A percentile compares a stretch with the other conserved stretches of the same genome.
These are phyloP conservation scores for Solanum appendiculatum DNA, from an alignment of 257 asterid species.

Conservation along the genomic window DNA sequence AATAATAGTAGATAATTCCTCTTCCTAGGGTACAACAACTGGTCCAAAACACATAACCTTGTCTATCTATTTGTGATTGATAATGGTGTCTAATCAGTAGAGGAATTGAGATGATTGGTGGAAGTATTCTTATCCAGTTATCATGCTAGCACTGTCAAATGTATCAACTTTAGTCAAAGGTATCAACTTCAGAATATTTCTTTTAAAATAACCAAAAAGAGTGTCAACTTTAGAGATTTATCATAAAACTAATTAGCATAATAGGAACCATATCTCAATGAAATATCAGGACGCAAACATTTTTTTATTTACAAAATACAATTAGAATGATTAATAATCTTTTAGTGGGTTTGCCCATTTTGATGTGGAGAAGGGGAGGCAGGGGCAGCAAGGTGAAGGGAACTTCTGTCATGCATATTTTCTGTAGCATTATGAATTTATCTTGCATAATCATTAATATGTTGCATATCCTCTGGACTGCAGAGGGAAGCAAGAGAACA, in stretches of 20 bases:
- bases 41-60: neutral
- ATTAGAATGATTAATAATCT: neutral
- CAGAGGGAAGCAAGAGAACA: conserved; percentile 80
- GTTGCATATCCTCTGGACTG: conserved; percentile 4
- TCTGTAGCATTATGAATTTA: neutral
- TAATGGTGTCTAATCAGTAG: neutral
- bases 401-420: neutral
- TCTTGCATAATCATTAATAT: neutral
- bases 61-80: neutral
- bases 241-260: neutral
- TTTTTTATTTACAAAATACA: neutral
- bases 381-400: neutral
- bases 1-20: neutral
- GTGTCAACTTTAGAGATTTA: neutral
- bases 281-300: neutral
- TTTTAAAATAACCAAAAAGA: neutral
- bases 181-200: neutral
- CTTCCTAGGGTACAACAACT: neutral
- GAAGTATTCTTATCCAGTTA: neutral
- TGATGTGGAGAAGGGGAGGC: neutral
- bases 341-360: neutral
- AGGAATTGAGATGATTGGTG: neutral
- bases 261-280: neutral
- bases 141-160: neutral
- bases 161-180: neutral